Conservation (phyloP, 176 grass and related monocot species). For the Saccharum officinarum region DNA sequence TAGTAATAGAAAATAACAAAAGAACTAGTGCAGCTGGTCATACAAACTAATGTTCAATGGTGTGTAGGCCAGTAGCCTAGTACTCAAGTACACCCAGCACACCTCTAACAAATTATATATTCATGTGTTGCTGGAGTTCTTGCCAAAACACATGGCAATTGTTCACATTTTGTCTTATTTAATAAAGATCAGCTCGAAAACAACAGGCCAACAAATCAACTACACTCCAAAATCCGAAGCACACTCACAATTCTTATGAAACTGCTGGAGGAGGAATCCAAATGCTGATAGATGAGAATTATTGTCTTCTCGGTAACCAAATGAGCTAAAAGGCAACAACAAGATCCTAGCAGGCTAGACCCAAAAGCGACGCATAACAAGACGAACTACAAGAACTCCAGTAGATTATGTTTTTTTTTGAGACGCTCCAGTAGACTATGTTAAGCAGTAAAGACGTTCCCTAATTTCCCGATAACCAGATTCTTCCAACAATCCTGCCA, state of each 20-base stretch:
- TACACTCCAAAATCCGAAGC: background rate
- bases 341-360: background rate
- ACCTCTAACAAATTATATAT: too few species aligned
- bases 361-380: background rate
- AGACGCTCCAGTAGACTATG: too few species aligned
- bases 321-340: background rate
- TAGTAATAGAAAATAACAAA: too few species aligned
- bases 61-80: too few species aligned
- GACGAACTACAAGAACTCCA: background rate
- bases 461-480: background rate
- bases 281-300: constrained; percentile 23
- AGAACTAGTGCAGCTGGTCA: too few species aligned
- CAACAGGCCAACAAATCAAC: background rate
- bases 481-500: background rate
- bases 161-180: background rate
- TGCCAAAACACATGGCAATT: background rate
- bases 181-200: constrained; percentile 6
- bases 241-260: background rate
- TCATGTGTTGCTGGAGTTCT: too few species aligned
- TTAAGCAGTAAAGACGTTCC: background rate
- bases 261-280: background rate
- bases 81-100: too few species aligned
- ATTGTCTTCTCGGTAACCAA: background rate
- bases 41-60: too few species aligned
- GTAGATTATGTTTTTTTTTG: too few species aligned